Percentiles rank a stretch among this genome's conserved stretches.
Evolutionary conservation across 352 stramenopile species (phyloP).

Genomic region (Globisporangium carolinianum): DNA sequence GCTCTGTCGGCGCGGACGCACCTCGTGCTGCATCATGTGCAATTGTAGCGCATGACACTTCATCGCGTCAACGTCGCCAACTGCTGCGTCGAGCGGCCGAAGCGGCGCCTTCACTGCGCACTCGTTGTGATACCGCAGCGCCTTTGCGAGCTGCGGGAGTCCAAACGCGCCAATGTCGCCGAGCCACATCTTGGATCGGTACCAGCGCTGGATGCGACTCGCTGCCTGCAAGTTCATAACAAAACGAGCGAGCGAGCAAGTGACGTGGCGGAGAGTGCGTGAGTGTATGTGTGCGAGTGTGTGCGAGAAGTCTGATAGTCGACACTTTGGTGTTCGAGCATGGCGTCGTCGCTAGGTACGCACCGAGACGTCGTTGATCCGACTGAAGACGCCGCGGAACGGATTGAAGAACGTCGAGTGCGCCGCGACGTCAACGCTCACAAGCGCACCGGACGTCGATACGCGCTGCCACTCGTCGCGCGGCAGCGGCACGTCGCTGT

Average conservation of each 20-base stretch:
- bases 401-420: slow-evolving; percentile 33
- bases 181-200: slow-evolving; percentile 43
- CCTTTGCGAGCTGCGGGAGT: slow-evolving; percentile 23
- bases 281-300: no score
- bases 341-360: background rate
- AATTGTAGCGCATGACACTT: slow-evolving; percentile 39
- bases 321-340: background rate
- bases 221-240: slow-evolving; percentile 16
- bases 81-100: slow-evolving; percentile 2
- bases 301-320: no score
- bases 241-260: background rate
- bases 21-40: slow-evolving; percentile 32
- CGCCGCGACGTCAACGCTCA: background rate
- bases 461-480: slow-evolving; percentile 36
- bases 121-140: slow-evolving; percentile 34
- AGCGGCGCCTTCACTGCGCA: slow-evolving; percentile 4
- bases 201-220: slow-evolving; percentile 41
- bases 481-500: slow-evolving; percentile 33
- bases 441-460: background rate
- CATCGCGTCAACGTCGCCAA: slow-evolving; percentile 18
- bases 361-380: slow-evolving; percentile 24
- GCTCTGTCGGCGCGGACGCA: background rate
- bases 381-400: slow-evolving; percentile 28
- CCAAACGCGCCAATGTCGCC: slow-evolving; percentile 31
- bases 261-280: no score